These are phyloP conservation scores for Leccinum pellstonianum DNA, from an alignment of 768 basidiomycete genomes.

Conservation along the genomic window DNA sequence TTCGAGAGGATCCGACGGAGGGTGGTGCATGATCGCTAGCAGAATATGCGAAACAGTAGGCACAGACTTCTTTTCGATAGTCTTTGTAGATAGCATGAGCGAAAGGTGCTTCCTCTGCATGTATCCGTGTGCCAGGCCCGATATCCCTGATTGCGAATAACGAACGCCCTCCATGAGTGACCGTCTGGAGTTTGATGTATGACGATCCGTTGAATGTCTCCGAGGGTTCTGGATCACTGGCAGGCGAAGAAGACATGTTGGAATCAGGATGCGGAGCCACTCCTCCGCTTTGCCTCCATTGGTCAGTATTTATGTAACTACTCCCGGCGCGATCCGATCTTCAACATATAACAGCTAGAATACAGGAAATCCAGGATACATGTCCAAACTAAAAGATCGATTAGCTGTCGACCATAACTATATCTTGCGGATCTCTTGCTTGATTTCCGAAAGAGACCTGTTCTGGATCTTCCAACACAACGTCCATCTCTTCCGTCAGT, in stretches of 20 bases:
- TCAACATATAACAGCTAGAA: background rate
- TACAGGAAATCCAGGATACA: constrained; percentile 2
- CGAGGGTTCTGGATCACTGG: background rate
- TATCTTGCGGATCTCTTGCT: background rate
- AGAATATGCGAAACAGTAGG: constrained; percentile 61
- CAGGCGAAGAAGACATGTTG: constrained; percentile 10
- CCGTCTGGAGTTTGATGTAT: constrained; percentile 31
- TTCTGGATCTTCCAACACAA: background rate
- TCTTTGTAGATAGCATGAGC: constrained; percentile 57
- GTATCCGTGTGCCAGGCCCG: constrained; percentile 42
- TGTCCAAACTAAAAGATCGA: background rate
- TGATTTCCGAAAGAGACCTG: background rate
- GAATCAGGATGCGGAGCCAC: background rate
- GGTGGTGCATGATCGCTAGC: constrained; percentile 26
- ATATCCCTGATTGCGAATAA: constrained; percentile 47
- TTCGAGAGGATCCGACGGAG: constrained; percentile 28
- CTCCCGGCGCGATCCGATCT: background rate
- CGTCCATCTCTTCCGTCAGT: constrained; percentile 11
- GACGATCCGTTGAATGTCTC: background rate
- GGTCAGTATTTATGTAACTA: background rate
- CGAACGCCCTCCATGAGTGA: constrained; percentile 51
- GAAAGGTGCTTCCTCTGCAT: constrained; percentile 49
- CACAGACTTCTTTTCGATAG: constrained; percentile 67
- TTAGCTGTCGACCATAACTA: constrained; percentile 3
- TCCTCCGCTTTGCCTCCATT: background rate